These are phyloP conservation scores for Quercus engelmannii DNA, from an alignment of 306 rosid genomes.

Conservation along the genomic window DNA sequence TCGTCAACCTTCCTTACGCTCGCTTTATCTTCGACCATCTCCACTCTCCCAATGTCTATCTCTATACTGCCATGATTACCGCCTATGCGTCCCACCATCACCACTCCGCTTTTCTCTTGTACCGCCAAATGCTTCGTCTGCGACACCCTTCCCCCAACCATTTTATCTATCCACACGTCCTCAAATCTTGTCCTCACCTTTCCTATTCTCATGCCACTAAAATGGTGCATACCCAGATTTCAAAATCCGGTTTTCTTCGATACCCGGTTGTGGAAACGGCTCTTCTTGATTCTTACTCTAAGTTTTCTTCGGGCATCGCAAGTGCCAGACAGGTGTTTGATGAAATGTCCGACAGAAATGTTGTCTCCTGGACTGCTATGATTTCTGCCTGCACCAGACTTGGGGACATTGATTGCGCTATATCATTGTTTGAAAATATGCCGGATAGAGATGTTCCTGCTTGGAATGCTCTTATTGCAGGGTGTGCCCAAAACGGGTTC, in stretches of 20 bases:
- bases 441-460: slow-evolving; percentile 63
- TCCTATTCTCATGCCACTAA: slow-evolving; percentile 21
- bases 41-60: slow-evolving; percentile 51
- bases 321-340: slow-evolving; percentile 55
- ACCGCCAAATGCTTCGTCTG: slow-evolving; percentile 45
- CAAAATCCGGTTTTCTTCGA: slow-evolving; percentile 51
- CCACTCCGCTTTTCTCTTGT: slow-evolving; percentile 32
- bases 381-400: slow-evolving; percentile 55
- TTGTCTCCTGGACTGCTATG: slow-evolving; percentile 70
- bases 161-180: slow-evolving; percentile 60
- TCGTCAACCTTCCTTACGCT: slow-evolving; percentile 52
- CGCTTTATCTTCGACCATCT: slow-evolving; percentile 52
- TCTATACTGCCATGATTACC: slow-evolving; percentile 69
- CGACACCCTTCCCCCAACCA: slow-evolving; percentile 40
- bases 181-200: slow-evolving; percentile 43
- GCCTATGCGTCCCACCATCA: slow-evolving; percentile 50
- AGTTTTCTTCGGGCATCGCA: slow-evolving; percentile 18
- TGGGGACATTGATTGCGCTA: slow-evolving; percentile 55
- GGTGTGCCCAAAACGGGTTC: slow-evolving; percentile 74
- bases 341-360: slow-evolving; percentile 62
- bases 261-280: slow-evolving; percentile 69
- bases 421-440: slow-evolving; percentile 56
- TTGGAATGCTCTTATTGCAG: slow-evolving; percentile 77
- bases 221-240: slow-evolving; percentile 51
- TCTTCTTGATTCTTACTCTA: slow-evolving; percentile 51